Base-by-base conservation (phyloP, 2,329 filamentous ascomycete genomes). In the Alternaria hordeiaustralica region DNA sequence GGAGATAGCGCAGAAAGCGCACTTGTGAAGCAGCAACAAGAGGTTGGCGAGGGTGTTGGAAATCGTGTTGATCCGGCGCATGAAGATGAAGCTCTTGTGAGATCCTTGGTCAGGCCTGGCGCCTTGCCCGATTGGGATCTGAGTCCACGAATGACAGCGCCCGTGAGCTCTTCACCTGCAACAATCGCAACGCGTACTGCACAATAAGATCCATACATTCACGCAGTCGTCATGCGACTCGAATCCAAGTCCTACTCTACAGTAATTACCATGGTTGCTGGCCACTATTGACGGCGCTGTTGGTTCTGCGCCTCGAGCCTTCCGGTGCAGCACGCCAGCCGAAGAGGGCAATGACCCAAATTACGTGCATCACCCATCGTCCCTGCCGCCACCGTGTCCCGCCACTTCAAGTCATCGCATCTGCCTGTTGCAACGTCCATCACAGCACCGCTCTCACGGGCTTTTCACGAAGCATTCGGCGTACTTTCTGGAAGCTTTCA, bases 41-140 rank as follows among this genome's bases (percentile, higher is more conserved):
- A 60, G 21, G 55, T 56, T 64, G 68, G 60, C 63, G 69, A 66
- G 55, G 67, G 64, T 60, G 71, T 62, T 63, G 67, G 53, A 66
- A 65, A 64, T 70, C 64, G 66, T 61, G 66, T 64, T 68, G 60
- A 60, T 65, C 58, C 62, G 57, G 64, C 63, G 63, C 60, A 70
- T 71, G 67, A 71, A 66, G 69, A 62, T 68, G 71, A 72, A 71
- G 65, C 66, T 71, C 61, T 67, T 65, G 63, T 65, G 57, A 63
- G 66, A 67, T 59, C 58, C 58, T 53, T 61, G 51, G 61, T 64
- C 61, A 51, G 64, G 41, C 61, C 56, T 61, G 36, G 55, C 60
- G 67, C 65, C 64, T 58, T 56, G 51, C 63, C 36, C 9, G 36
- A 63, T 60, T 58, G 63, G 61, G 59, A 50, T 33, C 28, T 55